Evolutionary conservation across 2,329 filamentous ascomycete species (phyloP), one percentile per base, ranked within the genome.

Genomic region (Cercospora sesami): DNA sequence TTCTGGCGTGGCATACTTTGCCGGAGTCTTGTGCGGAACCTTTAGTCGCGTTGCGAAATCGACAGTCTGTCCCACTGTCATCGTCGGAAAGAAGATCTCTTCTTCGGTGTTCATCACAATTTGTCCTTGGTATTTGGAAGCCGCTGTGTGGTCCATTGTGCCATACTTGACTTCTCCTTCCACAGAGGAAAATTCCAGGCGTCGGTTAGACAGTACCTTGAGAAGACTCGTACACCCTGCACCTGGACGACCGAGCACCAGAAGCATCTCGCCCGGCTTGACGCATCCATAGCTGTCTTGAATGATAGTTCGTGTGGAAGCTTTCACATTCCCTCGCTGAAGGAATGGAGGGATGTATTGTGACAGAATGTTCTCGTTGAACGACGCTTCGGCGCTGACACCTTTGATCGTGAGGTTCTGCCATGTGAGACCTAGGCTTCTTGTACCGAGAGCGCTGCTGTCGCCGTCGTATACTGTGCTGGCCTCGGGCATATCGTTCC

Each of bases 121-220:
- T 60, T 82, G 81, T 23, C 81, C 80, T 65, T 79, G 80, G 75
- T 80, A 82, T 57, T 80, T 75, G 55, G 80, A 79, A 28, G 79
- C 77, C 73, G 82, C 79, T 45, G 77, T 75, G 68, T 64, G 77
- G 76, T 33, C 76, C 74, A 86, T 75, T 0, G 79, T 78, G 1
- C 84, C 88, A 72, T 85, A 90, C 23, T 81, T 79, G 2, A 90
- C 83, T 39, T 90, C 51, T 51, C 87, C 87, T 30, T 81, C 83
- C 21, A 90, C 80, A n/a, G 72, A 69, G 9, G 71, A 68, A 48
- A 74, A 75, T 4, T 73, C 75, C 18, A 65, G 64, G 42, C 89
- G 81, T 66, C 86, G 84, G 73, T 92, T 92, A 60, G 88, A 83
- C 5, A 93, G 81, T 72, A 90, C 82, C 72, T 90, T 92, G 53